phyloP scores from a whole-genome alignment of 495 filamentous ascomycete species.

The Jackrogersella multiformis region DNA sequence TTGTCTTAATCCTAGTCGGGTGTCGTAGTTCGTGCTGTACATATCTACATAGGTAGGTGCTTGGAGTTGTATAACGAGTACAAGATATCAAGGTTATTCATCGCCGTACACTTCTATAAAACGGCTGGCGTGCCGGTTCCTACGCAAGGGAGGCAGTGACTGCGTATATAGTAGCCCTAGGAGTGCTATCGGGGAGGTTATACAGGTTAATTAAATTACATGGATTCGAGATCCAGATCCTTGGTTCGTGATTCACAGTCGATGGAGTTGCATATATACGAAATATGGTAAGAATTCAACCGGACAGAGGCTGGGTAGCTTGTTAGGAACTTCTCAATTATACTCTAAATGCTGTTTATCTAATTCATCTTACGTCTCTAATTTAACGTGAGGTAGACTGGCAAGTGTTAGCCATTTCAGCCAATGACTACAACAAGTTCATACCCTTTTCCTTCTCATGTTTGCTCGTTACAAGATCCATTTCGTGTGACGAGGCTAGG shows the following conservation, averaged over 20 bases:
- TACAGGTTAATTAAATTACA: not conserved
- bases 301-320: not conserved
- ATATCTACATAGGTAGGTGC: no score
- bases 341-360: no score
- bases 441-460: not conserved
- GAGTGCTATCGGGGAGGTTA: not conserved
- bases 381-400: no score
- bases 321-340: no score
- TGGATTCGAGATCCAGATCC: not conserved
- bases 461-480: not conserved
- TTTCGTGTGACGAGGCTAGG: not conserved
- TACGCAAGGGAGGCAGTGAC: not conserved
- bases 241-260: not conserved
- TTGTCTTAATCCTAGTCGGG: no score
- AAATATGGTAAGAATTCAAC: not conserved
- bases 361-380: no score
- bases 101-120: no score
- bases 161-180: not conserved
- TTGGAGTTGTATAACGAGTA: no score
- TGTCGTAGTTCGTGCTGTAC: no score
- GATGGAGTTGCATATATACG: not conserved
- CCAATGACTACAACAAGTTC: not conserved
- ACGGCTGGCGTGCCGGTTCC: no score
- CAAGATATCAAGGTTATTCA: no score
- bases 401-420: not conserved